Base-by-base conservation (phyloP, 495 filamentous ascomycete genomes). In the Podospora didyma region DNA sequence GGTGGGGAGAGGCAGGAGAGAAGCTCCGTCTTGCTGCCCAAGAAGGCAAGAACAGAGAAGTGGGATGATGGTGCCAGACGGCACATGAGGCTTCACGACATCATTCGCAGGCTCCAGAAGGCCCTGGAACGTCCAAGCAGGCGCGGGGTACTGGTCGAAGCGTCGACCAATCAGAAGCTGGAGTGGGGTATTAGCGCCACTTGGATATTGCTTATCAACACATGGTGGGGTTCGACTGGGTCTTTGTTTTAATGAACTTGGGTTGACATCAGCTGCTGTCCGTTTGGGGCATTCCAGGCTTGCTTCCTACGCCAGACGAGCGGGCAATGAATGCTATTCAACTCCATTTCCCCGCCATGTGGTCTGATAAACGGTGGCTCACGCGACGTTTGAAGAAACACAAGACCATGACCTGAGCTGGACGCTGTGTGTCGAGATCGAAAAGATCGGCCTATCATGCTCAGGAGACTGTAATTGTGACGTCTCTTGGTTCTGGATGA, bases 31-130 rank as follows among this genome's bases (percentile, higher is more conserved):
- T 64, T 61, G 54, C 16, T 60, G 56, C 52, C 56, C 45, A 46
- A 64, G 52, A 37, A 17, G 42, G 47, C 42, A 49, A 23, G 46
- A 31, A 31, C 41, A 44, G 26, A 34, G 58, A 61, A 64, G 53
- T 51, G 48, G 53, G 49, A 51, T 52, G 60, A 64, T 56, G 54
- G 39, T 41, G 37, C 57, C 35, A 49, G 54, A 14, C 22, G 37
- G 35, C 51, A 26, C 60, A 22, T 24, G 62, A 47, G 41, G 54
- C 46, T 47, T 56, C 63, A 56, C 46, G 23, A 60, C 49, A 51
- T 54, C 45, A 56, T 60, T 58, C 16, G 54, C 42, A 58, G 44
- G 42, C 51, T 57, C 55, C 61, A 64, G 62, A 64, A 62, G 35
- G 47, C 10, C 45, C 64, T 60, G 24, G 64, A 67, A 67, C 23